Evolutionary conservation across 106 monocot species (phyloP), one percentile per base, ranked within the genome.

Genomic region (Dendrobium catenatum): DNA sequence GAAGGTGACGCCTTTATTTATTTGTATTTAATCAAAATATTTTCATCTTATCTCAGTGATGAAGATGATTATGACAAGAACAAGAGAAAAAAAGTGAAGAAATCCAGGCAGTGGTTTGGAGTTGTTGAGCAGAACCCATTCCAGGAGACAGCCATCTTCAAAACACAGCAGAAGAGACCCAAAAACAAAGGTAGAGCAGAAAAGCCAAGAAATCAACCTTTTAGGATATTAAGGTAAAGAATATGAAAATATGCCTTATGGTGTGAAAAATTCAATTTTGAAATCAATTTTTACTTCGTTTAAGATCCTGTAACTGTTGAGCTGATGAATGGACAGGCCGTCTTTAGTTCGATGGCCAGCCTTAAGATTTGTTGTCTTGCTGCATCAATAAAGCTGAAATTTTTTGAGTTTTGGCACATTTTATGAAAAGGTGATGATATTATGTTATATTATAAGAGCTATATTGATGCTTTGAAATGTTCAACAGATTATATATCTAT

Each of bases 1-100:
- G 51, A 10, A 51, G 51, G 6, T 20, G 64, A 20, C 22, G 26
- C 20, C 11, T 66, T 66, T n/a, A 66, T 66, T 51, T 10, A 15
- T 70, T 37, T 31, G 27, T 70, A 70, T 5, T 37, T 27, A 20
- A 31, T 70, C 33, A 4, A 24, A 73, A 10, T 49, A 66, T 78
- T 61, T 47, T 17, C 17, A 20, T 70, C 24, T 15, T 18, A 31
- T 68, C 37, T 42, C 81, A 99, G 98, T 89, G 95, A 91, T 46
- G 89, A 88, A 76, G 94, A 92, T 66, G 51, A 51, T 51, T 92
- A 91, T 26, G 98, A 99, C 31, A 83, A 77, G 20, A 92, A 93
- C 9, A 95, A 80, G 84, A 88, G 83, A 80, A 99, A 51, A 51
- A 51, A 95, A 82, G 93, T 95, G 80, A 77, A 91, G 81, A 87